Percentiles rank a stretch among this genome's conserved stretches.
Conservation (phyloP, 1,284 basidiomycete genomes). For the Irpex rosettiformis region DNA sequence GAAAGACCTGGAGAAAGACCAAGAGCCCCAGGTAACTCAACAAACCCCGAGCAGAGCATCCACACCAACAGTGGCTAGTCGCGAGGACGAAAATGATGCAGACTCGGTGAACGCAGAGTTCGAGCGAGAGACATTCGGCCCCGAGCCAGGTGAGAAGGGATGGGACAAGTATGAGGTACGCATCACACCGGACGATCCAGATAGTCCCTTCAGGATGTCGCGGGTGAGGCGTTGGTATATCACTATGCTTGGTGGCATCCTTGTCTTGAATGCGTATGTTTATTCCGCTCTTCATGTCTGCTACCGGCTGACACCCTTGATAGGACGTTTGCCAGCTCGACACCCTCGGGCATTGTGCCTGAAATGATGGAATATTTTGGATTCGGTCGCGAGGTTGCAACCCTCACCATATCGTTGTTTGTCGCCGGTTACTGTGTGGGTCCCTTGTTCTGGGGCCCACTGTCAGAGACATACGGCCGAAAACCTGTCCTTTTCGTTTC, state of each 20-base stretch:
- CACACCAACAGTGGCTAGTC: neutral
- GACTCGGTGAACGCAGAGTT: conserved; percentile 28
- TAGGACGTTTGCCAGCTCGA: conserved; percentile 62
- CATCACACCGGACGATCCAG: conserved; percentile 36
- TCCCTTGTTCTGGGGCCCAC: conserved; percentile 63
- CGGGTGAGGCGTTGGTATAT: conserved; percentile 58
- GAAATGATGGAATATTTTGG: conserved; percentile 49
- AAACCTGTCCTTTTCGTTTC: conserved; percentile 60
- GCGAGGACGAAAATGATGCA: conserved; percentile 13
- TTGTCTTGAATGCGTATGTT: conserved; percentile 66
- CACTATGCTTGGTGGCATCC: conserved; percentile 53
- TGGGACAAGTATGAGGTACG: conserved; percentile 36
- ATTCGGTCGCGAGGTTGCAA: conserved; percentile 48
- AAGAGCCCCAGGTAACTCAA: neutral
- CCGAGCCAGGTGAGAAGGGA: conserved; percentile 25
- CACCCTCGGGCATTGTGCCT: conserved; percentile 45
- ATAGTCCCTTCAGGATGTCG: conserved; percentile 60
- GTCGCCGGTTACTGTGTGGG: conserved; percentile 47
- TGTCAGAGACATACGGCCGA: conserved; percentile 57
- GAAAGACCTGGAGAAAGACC: neutral
- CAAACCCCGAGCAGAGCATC: neutral
- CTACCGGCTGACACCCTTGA: conserved; percentile 3
- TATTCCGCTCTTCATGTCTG: too few relatives aligned
- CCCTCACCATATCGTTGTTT: conserved; percentile 38
- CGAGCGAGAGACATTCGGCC: conserved; percentile 25